Percentiles rank a stretch among this genome's conserved stretches.
Evolutionary conservation across 345 rosid genomes (phyloP).

Genomic region (Raphanus raphanistrum): DNA sequence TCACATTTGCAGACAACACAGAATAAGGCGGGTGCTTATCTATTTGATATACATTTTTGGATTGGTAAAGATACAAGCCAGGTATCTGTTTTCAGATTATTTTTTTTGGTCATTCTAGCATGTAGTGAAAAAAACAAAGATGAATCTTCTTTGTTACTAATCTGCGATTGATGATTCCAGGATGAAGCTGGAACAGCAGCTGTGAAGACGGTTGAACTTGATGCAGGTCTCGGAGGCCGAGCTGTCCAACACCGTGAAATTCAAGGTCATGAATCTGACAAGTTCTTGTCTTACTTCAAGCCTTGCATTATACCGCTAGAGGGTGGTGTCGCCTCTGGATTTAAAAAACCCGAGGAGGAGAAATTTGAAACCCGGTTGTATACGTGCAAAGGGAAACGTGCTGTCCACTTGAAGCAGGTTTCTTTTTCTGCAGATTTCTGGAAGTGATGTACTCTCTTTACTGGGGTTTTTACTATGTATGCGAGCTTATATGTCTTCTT

Average conservation of each 20-base stretch:
- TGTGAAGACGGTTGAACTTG: conserved; percentile 94
- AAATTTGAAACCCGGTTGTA: conserved; percentile 85
- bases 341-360: conserved; percentile 79
- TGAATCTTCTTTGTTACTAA: conserved; percentile 20
- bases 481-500: conserved; percentile 30
- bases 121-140: conserved; percentile 2
- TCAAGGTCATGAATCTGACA: conserved; percentile 98
- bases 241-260: conserved; percentile 97
- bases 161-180: conserved; percentile 42
- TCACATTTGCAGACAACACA: conserved; percentile 63
- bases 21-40: conserved; percentile 81
- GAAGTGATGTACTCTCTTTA: conserved; percentile 11
- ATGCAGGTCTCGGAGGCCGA: conserved; percentile 94
- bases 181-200: conserved; percentile 99
- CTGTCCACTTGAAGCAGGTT: conserved; percentile 95
- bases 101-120: neutral
- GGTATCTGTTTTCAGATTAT: conserved; percentile 45
- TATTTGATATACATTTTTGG: conserved; percentile 94
- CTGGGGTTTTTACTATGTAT: conserved; percentile 16
- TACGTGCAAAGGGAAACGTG: conserved; percentile 87
- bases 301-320: conserved; percentile 96
- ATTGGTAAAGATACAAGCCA: conserved; percentile 96
- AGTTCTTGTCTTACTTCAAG: conserved; percentile 93
- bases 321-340: conserved; percentile 98
- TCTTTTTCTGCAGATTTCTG: conserved; percentile 16